phyloP scores from a whole-genome alignment of 2,329 filamentous ascomycete genomes.

The Aspergillus aculeatinus region DNA sequence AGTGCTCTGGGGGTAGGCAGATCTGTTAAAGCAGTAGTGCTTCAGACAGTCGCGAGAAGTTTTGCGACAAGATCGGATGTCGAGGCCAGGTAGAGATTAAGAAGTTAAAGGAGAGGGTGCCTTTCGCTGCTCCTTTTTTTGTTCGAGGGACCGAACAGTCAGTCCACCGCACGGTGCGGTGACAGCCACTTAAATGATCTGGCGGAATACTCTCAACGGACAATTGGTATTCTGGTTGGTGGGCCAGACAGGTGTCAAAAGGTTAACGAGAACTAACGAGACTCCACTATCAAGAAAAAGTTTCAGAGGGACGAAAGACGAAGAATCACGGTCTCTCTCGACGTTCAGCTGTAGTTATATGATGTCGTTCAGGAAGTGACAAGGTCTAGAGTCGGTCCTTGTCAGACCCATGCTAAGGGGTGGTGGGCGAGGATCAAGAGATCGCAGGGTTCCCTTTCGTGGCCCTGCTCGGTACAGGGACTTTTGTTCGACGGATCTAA shows the following conservation, averaged over 20 bases:
- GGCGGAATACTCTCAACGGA: constrained; percentile 12
- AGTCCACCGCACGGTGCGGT: constrained; percentile 14
- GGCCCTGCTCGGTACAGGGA: neutral
- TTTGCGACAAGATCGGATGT: neutral
- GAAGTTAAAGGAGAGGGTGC: constrained; percentile 9
- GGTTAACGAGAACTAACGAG: constrained; percentile 12
- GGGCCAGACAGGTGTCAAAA: constrained; percentile 27
- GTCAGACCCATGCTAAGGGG: neutral
- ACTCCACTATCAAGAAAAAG: constrained; percentile 24
- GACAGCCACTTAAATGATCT: constrained; percentile 19
- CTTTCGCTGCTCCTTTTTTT: constrained; percentile 7
- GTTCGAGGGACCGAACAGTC: constrained; percentile 16
- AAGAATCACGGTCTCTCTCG: neutral
- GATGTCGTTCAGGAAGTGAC: neutral
- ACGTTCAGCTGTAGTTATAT: neutral
- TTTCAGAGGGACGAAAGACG: constrained; percentile 15
- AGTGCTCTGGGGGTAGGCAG: neutral
- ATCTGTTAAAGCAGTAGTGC: neutral
- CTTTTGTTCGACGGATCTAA: neutral
- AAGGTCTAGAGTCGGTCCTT: neutral
- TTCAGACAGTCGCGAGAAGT: neutral
- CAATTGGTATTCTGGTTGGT: constrained; percentile 19
- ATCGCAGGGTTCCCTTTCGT: neutral
- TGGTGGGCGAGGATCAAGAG: neutral
- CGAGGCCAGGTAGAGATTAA: neutral